phyloP scores from a whole-genome alignment of 1,284 basidiomycete species.

The Sporisorium scitamineum region DNA sequence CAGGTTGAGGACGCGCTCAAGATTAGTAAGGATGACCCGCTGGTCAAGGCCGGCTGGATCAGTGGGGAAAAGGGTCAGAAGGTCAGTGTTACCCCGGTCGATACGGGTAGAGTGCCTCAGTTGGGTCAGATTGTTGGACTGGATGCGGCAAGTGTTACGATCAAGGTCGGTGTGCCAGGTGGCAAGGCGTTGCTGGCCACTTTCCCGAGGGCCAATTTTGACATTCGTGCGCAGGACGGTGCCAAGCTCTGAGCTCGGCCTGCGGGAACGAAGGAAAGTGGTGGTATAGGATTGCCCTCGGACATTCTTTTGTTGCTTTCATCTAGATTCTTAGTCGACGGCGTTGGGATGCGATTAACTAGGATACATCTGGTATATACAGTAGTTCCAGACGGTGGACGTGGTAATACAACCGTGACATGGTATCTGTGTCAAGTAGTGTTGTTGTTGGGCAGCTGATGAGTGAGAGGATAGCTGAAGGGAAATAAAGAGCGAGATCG shows the following conservation, averaged over 20 bases:
- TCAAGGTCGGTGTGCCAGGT: constrained; percentile 23
- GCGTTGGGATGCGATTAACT: no score
- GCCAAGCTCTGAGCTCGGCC: constrained; percentile 28
- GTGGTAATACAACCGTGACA: no score
- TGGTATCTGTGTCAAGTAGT: background rate
- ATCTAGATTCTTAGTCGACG: background rate
- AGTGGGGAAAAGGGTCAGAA: constrained; percentile 38
- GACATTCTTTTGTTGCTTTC: background rate
- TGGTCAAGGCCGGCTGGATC: constrained; percentile 47
- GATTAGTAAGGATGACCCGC: constrained; percentile 29
- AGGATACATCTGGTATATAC: no score
- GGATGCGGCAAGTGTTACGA: constrained; percentile 27
- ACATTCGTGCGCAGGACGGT: constrained; percentile 26
- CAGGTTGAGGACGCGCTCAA: constrained; percentile 6
- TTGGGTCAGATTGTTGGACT: constrained; percentile 26
- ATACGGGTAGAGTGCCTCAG: constrained; percentile 49
- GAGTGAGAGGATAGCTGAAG: no score
- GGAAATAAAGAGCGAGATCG: background rate
- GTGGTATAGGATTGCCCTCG: background rate
- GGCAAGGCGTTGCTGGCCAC: constrained; percentile 34
- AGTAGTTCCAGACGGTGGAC: no score
- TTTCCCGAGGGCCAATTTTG: constrained; percentile 47
- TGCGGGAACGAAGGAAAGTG: background rate
- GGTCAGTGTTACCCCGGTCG: constrained; percentile 39
- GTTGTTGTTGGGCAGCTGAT: constrained; percentile 1